A percentile compares a stretch with the other conserved stretches of the same genome.
Evolutionary conservation across 345 rosid species (phyloP).

Genomic region (Mallotus nudiflorus): DNA sequence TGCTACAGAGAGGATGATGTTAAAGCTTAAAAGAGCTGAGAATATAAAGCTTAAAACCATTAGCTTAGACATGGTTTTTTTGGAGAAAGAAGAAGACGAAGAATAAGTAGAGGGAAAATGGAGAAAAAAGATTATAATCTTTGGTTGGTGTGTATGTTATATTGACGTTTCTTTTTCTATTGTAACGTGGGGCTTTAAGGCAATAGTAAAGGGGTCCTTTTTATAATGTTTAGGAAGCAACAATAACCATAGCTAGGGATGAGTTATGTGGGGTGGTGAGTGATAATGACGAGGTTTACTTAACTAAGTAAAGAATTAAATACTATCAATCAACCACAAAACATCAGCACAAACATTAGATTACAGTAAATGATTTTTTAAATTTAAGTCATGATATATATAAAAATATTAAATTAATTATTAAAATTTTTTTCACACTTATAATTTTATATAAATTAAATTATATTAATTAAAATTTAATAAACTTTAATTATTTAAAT

Average conservation of each 20-base stretch:
- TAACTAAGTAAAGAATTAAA: too few relatives aligned
- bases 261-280: background rate
- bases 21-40: background rate
- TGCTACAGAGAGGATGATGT: background rate
- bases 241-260: background rate
- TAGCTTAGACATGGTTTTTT: slow-evolving; percentile 4
- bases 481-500: too few relatives aligned
- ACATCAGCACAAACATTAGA: too few relatives aligned
- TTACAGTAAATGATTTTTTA: too few relatives aligned
- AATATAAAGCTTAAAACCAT: background rate
- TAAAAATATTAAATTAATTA: too few relatives aligned
- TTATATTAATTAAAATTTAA: too few relatives aligned
- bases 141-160: background rate
- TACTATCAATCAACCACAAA: too few relatives aligned
- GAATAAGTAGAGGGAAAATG: background rate
- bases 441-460: too few relatives aligned
- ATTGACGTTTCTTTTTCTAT: too few relatives aligned
- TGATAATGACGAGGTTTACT: background rate
- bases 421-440: too few relatives aligned
- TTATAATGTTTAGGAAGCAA: background rate
- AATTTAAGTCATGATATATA: too few relatives aligned
- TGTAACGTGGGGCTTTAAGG: too few relatives aligned
- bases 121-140: background rate
- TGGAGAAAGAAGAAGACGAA: background rate
- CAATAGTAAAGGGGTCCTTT: background rate